A percentile compares a stretch with the other conserved stretches of the same genome.
Conservation (phyloP, 139 green algal species). For the Dunaliella primolecta region DNA sequence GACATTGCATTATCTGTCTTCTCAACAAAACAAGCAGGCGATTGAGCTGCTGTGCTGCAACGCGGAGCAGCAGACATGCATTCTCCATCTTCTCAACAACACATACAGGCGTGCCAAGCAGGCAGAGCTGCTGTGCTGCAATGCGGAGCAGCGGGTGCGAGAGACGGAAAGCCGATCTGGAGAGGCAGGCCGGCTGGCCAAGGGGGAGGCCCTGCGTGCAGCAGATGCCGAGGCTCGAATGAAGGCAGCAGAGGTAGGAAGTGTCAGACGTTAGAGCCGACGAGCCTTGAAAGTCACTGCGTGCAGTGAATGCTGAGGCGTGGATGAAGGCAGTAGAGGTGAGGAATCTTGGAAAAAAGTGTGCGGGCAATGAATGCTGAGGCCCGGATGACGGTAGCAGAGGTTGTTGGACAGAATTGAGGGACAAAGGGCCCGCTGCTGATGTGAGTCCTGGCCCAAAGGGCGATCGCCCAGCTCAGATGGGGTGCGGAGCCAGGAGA, state of each 20-base stretch:
- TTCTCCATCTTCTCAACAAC: too few relatives aligned
- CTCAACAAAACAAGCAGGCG: too few relatives aligned
- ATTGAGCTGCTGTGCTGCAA: too few relatives aligned
- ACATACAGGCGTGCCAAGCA: slow-evolving; percentile 15
- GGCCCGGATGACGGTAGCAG: neutral
- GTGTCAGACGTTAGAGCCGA: neutral
- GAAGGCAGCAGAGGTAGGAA: slow-evolving; percentile 29
- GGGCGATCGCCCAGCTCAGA: too few relatives aligned
- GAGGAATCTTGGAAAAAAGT: too few relatives aligned
- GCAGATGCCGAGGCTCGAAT: slow-evolving; percentile 10
- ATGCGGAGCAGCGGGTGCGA: slow-evolving; percentile 31
- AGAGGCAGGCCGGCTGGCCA: slow-evolving; percentile 22
- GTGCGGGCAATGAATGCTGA: neutral
- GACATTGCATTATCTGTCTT: too few relatives aligned
- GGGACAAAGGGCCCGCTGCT: too few relatives aligned
- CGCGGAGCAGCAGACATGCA: too few relatives aligned
- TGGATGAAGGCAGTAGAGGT: neutral
- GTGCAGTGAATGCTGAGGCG: neutral
- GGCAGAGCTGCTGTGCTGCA: slow-evolving; percentile 3
- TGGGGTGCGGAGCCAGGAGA: too few relatives aligned
- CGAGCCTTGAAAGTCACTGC: neutral
- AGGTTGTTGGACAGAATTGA: too few relatives aligned
- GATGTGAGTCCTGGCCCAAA: too few relatives aligned
- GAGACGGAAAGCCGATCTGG: slow-evolving; percentile 16
- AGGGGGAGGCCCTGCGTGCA: slow-evolving; percentile 14